phyloP scores from a whole-genome alignment of 2,329 filamentous ascomycete genomes.

The Phyllosticta citriasiana region DNA sequence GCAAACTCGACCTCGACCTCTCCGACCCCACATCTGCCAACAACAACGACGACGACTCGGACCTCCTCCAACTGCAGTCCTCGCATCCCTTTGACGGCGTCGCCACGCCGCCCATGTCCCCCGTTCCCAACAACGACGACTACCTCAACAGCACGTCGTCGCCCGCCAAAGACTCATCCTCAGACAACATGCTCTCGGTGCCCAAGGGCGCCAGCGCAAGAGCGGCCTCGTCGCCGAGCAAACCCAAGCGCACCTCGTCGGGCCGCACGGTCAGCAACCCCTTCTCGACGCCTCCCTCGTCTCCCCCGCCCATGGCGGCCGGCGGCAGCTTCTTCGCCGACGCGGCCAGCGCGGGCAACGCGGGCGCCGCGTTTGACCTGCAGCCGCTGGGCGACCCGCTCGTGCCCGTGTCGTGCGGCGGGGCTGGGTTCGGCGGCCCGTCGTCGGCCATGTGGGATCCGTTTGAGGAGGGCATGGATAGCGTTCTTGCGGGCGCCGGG shows the following conservation, averaged over 20 bases:
- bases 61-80: constrained; percentile 24
- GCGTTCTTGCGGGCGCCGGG: background rate
- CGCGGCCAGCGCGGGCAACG: background rate
- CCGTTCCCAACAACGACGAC: constrained; percentile 21
- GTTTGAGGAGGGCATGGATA: background rate
- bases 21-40: constrained; percentile 17
- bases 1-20: background rate
- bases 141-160: background rate
- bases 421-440: background rate
- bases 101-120: constrained; percentile 27
- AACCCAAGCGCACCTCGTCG: constrained; percentile 1
- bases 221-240: background rate
- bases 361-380: background rate
- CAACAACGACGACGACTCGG: constrained; percentile 17
- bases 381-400: constrained; percentile 2
- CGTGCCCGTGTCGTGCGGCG: background rate
- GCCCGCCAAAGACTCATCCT: background rate
- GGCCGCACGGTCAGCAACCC: constrained; percentile 18
- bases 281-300: constrained; percentile 29
- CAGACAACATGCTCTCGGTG: background rate
- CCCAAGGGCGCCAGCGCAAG: constrained; percentile 6
- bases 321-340: background rate
- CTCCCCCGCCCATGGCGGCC: constrained; percentile 15
- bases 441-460: constrained; percentile 4
- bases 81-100: constrained; percentile 18